Evolutionary conservation across 2,329 filamentous ascomycete species (phyloP), one percentile per base, ranked within the genome.

Genomic region (Stenocarpella maydis): DNA sequence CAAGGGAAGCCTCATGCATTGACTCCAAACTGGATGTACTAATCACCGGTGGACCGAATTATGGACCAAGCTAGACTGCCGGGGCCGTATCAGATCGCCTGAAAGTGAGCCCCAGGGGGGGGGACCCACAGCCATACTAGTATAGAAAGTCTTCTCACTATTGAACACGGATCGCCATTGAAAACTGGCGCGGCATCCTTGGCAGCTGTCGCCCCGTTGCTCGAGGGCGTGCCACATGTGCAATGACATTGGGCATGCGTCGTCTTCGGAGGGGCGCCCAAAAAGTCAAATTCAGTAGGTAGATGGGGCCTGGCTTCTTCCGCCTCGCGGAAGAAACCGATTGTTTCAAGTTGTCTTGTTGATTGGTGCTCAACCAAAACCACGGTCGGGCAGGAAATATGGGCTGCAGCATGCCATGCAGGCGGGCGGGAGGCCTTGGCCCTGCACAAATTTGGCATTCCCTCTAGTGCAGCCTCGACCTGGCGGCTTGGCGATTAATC

Each of bases 231-330:
- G n/a, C n/a, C n/a, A n/a, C n/a, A n/a, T 34, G 31, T 4, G 4
- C 55, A 47, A 61, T 61, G 55, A 24, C 55, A 61, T 47, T 17
- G 19, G 55, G 28, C 41, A 26, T 41, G 55, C 55, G 55, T 61
- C 55, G 47, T 61, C 6, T 12, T 34, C 19, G 28, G 19, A 47
- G 26, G 14, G 58, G 41, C 41, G 58, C 21, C 34, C 34, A 43
- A 61, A n/a, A 61, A 61, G 55, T 3, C 55, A 47, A 61, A 47
- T n/a, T n/a, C n/a, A n/a, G n/a, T n/a, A n/a, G n/a, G n/a, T 61
- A 34, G 41, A 61, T 61, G 55, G 55, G 10, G 26, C 58, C 41
- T 34, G 41, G 58, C 41, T 47, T 61, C 58, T 61, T 61, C 58
- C 58, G 58, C 28, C 24, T 34, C 14, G 12, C 58, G 58, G 58